These are phyloP conservation scores for Heimioporus sp. DNA, from an alignment of 768 basidiomycete species.

Conservation along the genomic window DNA sequence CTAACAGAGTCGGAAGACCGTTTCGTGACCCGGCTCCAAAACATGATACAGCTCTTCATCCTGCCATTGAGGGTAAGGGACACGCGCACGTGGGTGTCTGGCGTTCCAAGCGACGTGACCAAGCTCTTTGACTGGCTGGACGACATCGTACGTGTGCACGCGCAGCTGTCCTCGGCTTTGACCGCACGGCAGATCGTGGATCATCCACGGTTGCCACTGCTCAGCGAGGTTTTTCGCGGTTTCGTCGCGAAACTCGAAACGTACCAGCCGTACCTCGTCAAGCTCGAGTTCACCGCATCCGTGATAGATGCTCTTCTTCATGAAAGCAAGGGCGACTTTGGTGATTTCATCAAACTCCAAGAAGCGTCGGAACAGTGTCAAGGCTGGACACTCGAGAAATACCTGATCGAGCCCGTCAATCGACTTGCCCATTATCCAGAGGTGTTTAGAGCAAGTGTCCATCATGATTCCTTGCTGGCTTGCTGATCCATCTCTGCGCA, in stretches of 20 bases:
- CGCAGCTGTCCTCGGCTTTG: constrained; percentile 54
- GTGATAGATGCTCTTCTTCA: constrained; percentile 48
- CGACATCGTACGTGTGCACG: constrained; percentile 79
- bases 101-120: constrained; percentile 68
- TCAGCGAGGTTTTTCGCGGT: constrained; percentile 57
- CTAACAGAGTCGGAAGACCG: constrained; percentile 64
- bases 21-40: constrained; percentile 65
- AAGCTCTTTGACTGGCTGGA: constrained; percentile 87
- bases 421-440: constrained; percentile 69
- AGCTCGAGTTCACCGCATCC: constrained; percentile 58
- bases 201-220: constrained; percentile 43
- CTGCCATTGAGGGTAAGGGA: constrained; percentile 73
- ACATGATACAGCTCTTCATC: constrained; percentile 71
- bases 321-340: constrained; percentile 67
- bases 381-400: constrained; percentile 62
- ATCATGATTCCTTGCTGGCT: not conserved
- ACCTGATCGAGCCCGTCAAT: constrained; percentile 75
- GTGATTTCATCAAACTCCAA: constrained; percentile 78
- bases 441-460: constrained; percentile 63
- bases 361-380: constrained; percentile 51
- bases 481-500: constrained; percentile 31
- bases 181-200: constrained; percentile 40
- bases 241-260: constrained; percentile 73
- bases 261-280: constrained; percentile 84
- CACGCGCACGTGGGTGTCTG: constrained; percentile 73